Percentiles rank a stretch among this genome's conserved stretches.
Evolutionary conservation across 257 asterid species (phyloP).

Genomic region (Nemophila menziesii): DNA sequence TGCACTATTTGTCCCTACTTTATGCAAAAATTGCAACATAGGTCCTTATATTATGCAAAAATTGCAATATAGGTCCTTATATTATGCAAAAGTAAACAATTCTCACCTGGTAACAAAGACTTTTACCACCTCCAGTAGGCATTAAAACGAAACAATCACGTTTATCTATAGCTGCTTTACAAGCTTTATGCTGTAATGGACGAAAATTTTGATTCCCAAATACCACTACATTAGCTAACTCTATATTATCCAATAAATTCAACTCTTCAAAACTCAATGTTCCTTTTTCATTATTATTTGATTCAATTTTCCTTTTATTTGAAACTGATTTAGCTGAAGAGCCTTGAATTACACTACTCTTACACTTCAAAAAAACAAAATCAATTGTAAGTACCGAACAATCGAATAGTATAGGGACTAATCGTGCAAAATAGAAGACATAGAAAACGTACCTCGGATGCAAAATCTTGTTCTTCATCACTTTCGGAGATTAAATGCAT

Average conservation of each 20-base stretch:
- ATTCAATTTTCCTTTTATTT: constrained; percentile 14
- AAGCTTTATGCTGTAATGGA: constrained; percentile 75
- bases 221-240: constrained; percentile 86
- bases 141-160: constrained; percentile 83
- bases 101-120: constrained; percentile 94
- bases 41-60: too few relatives aligned
- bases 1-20: too few relatives aligned
- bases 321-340: constrained; percentile 41
- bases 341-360: constrained; percentile 29
- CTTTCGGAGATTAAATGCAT: constrained; percentile 54
- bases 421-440: background rate
- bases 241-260: constrained; percentile 61
- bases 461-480: constrained; percentile 36
- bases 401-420: background rate
- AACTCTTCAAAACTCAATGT: constrained; percentile 60
- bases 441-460: constrained; percentile 2
- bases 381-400: constrained; percentile 15
- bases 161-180: constrained; percentile 53
- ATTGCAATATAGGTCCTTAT: background rate
- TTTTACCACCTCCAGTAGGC: constrained; percentile 99
- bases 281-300: constrained; percentile 18
- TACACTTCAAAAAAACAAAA: constrained; percentile 32
- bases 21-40: too few relatives aligned
- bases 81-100: constrained; percentile 10
- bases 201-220: constrained; percentile 78